A percentile compares a stretch with the other conserved stretches of the same genome.
phyloP scores from a whole-genome alignment of 495 filamentous ascomycete genomes.

The Penicillium malachiteum region DNA sequence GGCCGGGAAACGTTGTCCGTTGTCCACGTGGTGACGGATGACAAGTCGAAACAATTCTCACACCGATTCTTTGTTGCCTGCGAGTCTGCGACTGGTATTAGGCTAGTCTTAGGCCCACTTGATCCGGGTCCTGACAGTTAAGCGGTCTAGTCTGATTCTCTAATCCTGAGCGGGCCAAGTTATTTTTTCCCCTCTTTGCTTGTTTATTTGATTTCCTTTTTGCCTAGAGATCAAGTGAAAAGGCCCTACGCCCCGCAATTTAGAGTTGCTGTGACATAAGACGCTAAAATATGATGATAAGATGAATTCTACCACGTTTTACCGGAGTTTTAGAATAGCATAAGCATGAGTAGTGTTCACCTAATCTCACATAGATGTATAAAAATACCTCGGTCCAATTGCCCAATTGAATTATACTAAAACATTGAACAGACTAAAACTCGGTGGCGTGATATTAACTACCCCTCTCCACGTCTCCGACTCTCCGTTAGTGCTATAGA shows the following conservation, averaged over 20 bases:
- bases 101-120: not conserved
- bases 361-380: too few relatives aligned
- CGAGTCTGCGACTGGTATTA: too few relatives aligned
- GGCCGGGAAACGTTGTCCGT: not conserved
- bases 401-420: too few relatives aligned
- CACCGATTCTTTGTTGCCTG: conserved; percentile 20
- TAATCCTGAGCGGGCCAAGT: too few relatives aligned
- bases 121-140: conserved; percentile 12
- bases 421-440: too few relatives aligned
- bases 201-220: not conserved
- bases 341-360: too few relatives aligned
- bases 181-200: not conserved
- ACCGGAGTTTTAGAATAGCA: too few relatives aligned
- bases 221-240: too few relatives aligned
- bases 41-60: conserved; percentile 5
- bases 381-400: too few relatives aligned
- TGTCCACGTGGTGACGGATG: conserved; percentile 7
- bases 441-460: too few relatives aligned
- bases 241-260: conserved; percentile 20
- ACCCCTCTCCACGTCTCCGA: too few relatives aligned
- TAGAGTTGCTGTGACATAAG: conserved; percentile 32
- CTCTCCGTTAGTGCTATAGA: too few relatives aligned
- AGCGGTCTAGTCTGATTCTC: conserved; percentile 5
- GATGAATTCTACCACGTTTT: not conserved
- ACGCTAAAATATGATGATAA: conserved; percentile 22